Evolutionary conservation across 345 rosid genomes (phyloP).

Genomic region (Aurinia saxatilis): DNA sequence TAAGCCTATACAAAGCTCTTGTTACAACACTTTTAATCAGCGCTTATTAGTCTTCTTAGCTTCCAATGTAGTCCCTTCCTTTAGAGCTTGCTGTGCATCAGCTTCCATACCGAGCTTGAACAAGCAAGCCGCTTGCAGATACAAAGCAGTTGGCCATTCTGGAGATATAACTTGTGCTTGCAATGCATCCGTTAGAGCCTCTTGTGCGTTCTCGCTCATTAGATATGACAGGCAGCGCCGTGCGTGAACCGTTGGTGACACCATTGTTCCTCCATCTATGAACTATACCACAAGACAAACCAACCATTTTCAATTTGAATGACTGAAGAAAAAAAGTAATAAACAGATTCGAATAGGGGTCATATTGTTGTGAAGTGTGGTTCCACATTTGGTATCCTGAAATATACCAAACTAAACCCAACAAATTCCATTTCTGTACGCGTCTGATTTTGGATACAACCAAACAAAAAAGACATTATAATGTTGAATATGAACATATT

Average conservation of each 20-base stretch:
- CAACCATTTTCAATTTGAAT: not conserved
- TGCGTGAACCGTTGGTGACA: conserved; percentile 85
- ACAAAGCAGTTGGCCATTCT: conserved; percentile 83
- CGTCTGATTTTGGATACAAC: too few species aligned
- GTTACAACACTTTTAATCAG: not conserved
- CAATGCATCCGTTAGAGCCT: conserved; percentile 83
- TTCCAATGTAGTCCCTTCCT: conserved; percentile 72
- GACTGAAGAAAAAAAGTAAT: not conserved
- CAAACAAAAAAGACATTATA: too few species aligned
- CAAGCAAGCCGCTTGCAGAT: conserved; percentile 85
- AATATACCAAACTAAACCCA: too few species aligned
- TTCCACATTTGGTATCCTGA: too few species aligned
- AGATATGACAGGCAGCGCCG: conserved; percentile 81
- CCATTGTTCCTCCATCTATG: conserved; percentile 94
- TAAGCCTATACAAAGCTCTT: conserved; percentile 23
- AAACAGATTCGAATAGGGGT: not conserved
- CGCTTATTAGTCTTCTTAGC: conserved; percentile 43
- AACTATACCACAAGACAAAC: conserved; percentile 37
- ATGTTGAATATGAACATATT: too few species aligned
- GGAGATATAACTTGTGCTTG: conserved; percentile 86
- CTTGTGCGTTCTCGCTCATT: conserved; percentile 64
- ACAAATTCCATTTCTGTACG: too few species aligned
- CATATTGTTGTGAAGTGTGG: too few species aligned
- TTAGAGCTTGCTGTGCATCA: conserved; percentile 83
- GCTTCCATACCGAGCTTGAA: conserved; percentile 86